phyloP scores from a whole-genome alignment of 208 protist genomes.

The Leishmania braziliensis region DNA sequence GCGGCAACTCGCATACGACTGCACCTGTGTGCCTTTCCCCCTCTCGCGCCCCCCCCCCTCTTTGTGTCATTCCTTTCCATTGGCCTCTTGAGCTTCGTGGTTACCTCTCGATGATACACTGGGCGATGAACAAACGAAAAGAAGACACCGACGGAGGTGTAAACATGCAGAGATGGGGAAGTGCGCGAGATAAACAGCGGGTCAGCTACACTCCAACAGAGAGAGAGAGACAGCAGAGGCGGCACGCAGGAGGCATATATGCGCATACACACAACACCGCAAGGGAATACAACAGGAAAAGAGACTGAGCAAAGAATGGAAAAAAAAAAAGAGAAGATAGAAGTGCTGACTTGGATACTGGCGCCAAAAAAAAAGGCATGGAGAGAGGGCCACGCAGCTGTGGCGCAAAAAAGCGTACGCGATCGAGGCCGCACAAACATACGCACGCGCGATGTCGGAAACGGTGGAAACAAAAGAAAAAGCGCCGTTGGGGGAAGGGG shows the following conservation, averaged over 20 bases:
- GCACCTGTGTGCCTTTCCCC: not conserved
- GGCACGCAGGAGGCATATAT: not conserved
- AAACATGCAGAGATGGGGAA: not conserved
- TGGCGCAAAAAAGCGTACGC: not conserved
- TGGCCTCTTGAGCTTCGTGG: not conserved
- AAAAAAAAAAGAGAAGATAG: not conserved
- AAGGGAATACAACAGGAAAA: not conserved
- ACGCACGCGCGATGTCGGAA: not conserved
- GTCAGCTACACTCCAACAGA: not conserved
- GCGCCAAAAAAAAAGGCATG: not conserved
- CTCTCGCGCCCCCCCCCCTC: not conserved
- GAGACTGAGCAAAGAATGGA: conserved; percentile 5
- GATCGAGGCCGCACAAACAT: not conserved
- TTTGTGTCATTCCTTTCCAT: not conserved
- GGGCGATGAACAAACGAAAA: not conserved
- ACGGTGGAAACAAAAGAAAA: not conserved
- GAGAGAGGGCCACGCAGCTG: not conserved
- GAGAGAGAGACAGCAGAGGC: not conserved
- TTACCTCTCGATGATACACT: not conserved
- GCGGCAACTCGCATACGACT: not conserved
- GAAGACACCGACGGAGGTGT: not conserved
- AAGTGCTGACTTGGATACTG: not conserved
- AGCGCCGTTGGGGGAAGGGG: not conserved
- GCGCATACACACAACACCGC: not conserved
- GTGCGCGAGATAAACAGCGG: not conserved